Conservation (phyloP, 176 grass and related monocot genomes). For the sorghum (Sorghum bicolor) region Sorghum_bicolor_NCBIv3 NC_012876.2:61335501-61336000, state of each 20-base stretch:
- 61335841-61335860: not conserved
- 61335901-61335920: not conserved
- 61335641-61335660: no score
- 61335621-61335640: not conserved
- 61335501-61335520: constrained; percentile 60
- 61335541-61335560: constrained; percentile 39
- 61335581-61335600: constrained; percentile 66
- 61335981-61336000: not conserved
- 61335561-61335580: constrained; percentile 50
- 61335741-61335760: constrained; percentile 1
- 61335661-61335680: constrained; percentile 9
- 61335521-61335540: constrained; percentile 70
- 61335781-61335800: not conserved
- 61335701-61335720: constrained; percentile 26
- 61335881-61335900: not conserved
- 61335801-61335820: constrained; percentile 7
- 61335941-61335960: not conserved
- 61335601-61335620: constrained; percentile 54
- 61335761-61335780: constrained; percentile 20
- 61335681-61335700: constrained; percentile 23
- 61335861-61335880: not conserved
- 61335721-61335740: not conserved
- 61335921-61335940: not conserved
- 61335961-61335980: not conserved
- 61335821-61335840: not conserved